Percentiles rank a stretch among this genome's conserved stretches.
These are phyloP conservation scores for Colletotrichum sojae DNA, from an alignment of 2,329 filamentous ascomycete genomes.

Conservation along the genomic window DNA sequence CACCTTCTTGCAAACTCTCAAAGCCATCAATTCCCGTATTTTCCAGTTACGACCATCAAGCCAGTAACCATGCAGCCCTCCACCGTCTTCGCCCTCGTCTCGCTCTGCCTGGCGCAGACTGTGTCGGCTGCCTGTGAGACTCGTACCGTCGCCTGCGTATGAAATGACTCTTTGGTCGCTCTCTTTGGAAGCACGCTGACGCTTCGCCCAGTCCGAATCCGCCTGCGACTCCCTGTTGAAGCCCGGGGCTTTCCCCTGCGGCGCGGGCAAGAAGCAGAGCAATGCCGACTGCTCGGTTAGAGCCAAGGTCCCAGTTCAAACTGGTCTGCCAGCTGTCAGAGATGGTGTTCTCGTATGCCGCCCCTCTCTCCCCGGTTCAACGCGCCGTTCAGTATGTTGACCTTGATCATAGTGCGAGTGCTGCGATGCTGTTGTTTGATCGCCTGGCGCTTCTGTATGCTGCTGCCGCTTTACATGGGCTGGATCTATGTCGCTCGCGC, in stretches of 20 bases:
- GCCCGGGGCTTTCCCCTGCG: conserved; percentile 15
- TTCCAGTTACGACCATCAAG: no score
- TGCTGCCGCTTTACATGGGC: no score
- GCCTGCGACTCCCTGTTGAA: conserved; percentile 27
- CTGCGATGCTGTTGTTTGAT: not conserved
- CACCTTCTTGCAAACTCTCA: no score
- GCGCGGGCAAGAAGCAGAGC: conserved; percentile 19
- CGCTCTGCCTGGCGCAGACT: conserved; percentile 12
- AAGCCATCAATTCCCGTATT: no score
- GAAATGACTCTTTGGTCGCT: not conserved
- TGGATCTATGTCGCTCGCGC: no score
- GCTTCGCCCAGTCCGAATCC: not conserved
- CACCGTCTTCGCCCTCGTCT: conserved; percentile 4
- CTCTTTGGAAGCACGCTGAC: no score
- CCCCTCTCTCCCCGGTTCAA: not conserved
- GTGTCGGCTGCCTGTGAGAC: conserved; percentile 5
- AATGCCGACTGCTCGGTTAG: not conserved
- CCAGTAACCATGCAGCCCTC: conserved; percentile 6
- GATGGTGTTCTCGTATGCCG: conserved; percentile 1
- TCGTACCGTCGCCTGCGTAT: not conserved
- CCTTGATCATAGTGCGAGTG: not conserved
- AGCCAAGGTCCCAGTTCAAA: not conserved
- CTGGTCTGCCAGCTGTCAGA: not conserved
- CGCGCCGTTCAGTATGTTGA: not conserved
- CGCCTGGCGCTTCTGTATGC: no score